Evolutionary conservation across 495 filamentous ascomycete genomes (phyloP), one percentile per base, ranked within the genome.

Genomic region (Aspergillus sclerotioniger): DNA sequence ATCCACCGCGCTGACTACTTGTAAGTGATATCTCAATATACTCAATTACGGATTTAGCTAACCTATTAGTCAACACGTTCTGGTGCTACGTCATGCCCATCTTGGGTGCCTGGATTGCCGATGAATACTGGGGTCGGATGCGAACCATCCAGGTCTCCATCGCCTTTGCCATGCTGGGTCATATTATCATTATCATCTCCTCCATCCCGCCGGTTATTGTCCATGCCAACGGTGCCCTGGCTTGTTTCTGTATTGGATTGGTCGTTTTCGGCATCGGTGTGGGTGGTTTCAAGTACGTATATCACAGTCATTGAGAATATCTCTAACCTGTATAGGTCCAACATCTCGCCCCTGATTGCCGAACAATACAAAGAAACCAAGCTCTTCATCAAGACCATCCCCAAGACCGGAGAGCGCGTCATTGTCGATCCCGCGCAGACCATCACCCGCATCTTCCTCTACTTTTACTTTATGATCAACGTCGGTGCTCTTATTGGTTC

Each of bases 21-120:
- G 73, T 76, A 54, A 64, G 68, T 69, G 19, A 9, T n/a, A n/a
- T n/a, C n/a, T n/a, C n/a, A n/a, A n/a, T n/a, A n/a, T n/a, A n/a
- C n/a, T n/a, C n/a, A n/a, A n/a, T n/a, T n/a, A n/a, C n/a, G n/a
- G 4, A 2, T 15, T 16, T 29, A 10, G 41, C 53, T 29, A 37
- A 55, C 10, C 8, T 5, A 51, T 25, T 28, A 77, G 75, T 90
- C 76, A 89, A 88, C 67, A 69, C 76, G 16, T 90, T 91, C 74
- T 90, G 87, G 89, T 80, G 82, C 53, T 91, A 91, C 65, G 53
- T 83, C 15, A 84, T 83, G 62, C 90, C 90, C 15, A 74, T 90
- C 20, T 57, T 88, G 16, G 83, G 85, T 68, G 87, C 86, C 62
- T 90, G 83, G 63, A 64, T 92, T 53, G 89, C 90, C 50, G 90